Base-by-base conservation (phyloP, 192 early-diverging fungal species). In the Coemansia sp. region DNA sequence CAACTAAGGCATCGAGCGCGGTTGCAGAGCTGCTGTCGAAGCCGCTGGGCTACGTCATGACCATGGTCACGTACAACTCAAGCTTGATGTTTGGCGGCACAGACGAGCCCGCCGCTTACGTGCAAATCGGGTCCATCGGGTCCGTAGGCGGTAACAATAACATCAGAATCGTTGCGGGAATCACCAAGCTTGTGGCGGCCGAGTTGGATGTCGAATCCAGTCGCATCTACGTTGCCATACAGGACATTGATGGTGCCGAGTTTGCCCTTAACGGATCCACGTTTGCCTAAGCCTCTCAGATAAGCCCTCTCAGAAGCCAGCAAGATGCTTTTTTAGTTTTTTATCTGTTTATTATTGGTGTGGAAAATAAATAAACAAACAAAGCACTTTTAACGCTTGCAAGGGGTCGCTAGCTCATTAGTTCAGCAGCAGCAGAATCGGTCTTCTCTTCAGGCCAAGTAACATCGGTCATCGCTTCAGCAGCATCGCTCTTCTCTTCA, bases 1-100 rank as follows among this genome's bases (percentile, higher is more conserved):
- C 72, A 18, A 35, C 33, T 46, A 74, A 68, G 38, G 66, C 36
- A 24, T 53, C 72, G 18, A 36, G 14, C 26, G 20, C 57, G 2
- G 53, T 68, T 30, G 66, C 72, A 1, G 36, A 74, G 72, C 66
- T 74, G n/a, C 66, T 74, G 66, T 67, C 62, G 20, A 74, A 68
- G 66, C 72, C 72, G 6, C 34, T 74, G 57, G 7, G 58, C 55
- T 68, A 68, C 46, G 62, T 74, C 41, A 68, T 68, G 62, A 33
- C 62, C 5, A 46, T 53, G 18, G 60, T 68, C 48, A 68, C 63
- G 6, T 15, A 57, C 38, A 64, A 63, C 43, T 24, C 52, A 53
- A 64, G 66, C 26, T 34, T 74, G 66, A 68, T 62, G 3, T 51
- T 68, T 51, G 72, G 72, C 33, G 72, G 62, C 18, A 68, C 62